Conservation (phyloP, 2,329 filamentous ascomycete species). For the Fusarium sp. region DNA sequence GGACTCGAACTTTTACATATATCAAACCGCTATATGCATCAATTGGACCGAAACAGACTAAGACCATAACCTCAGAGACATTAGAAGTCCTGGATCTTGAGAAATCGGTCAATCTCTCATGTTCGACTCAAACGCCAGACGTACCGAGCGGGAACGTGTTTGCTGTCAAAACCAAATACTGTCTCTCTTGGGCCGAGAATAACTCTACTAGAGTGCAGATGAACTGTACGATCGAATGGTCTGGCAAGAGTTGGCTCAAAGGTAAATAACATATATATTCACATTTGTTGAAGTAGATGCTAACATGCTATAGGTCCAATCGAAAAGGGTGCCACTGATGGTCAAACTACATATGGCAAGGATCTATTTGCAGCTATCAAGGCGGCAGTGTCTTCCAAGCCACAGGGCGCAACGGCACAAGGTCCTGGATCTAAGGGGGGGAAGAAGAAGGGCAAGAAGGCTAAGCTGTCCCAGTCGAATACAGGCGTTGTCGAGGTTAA, state of each 20-base stretch:
- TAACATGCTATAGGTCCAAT: slow-evolving; percentile 77
- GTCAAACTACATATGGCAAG: slow-evolving; percentile 85
- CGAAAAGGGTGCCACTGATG: slow-evolving; percentile 93
- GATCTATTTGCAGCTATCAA: slow-evolving; percentile 82
- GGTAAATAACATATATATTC: slow-evolving; percentile 64
- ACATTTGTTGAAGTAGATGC: slow-evolving; percentile 15
- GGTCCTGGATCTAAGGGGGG: slow-evolving; percentile 61
- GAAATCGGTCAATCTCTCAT: slow-evolving; percentile 83
- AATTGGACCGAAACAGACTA: slow-evolving; percentile 94
- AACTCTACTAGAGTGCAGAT: slow-evolving; percentile 88
- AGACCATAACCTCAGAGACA: slow-evolving; percentile 88
- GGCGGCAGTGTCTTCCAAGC: slow-evolving; percentile 75
- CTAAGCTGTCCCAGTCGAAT: slow-evolving; percentile 59
- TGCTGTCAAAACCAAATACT: slow-evolving; percentile 91
- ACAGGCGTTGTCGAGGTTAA: slow-evolving; percentile 56
- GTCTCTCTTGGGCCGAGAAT: slow-evolving; percentile 89
- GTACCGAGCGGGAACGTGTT: slow-evolving; percentile 96
- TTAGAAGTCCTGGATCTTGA: slow-evolving; percentile 90
- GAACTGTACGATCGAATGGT: slow-evolving; percentile 95
- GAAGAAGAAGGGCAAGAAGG: slow-evolving; percentile 72
- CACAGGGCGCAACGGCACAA: slow-evolving; percentile 61
- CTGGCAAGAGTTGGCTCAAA: slow-evolving; percentile 97
- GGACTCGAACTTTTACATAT: slow-evolving; percentile 81
- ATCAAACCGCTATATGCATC: slow-evolving; percentile 88
- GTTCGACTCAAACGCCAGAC: slow-evolving; percentile 90